Evolutionary conservation across 352 stramenopile species (phyloP), one percentile per base, ranked within the genome.

Genomic region (Pseudoperonospora humuli): DNA sequence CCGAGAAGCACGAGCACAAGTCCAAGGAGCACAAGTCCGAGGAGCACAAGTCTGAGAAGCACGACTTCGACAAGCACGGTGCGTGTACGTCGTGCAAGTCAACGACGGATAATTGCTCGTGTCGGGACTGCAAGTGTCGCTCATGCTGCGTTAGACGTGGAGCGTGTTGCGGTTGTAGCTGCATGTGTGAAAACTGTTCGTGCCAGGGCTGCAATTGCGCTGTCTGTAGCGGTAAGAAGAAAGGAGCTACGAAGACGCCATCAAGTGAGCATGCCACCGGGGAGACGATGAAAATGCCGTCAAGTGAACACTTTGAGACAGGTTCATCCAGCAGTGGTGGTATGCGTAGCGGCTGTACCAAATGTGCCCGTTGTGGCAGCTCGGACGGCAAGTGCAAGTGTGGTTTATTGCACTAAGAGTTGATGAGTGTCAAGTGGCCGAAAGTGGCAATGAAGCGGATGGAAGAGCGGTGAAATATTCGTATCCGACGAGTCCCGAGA

Each of bases 51-150:
- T 21, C 39, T 18, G 38, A 45, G 33, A 48, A 62, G 29, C 33
- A 41, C 2, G 31, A 53, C 9, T 58, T 39, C 14, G 33, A n/a
- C 31, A 50, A 60, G 33, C 20, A 47, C 9, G 45, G 33, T 3
- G 9, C 32, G n/a, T 65, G 51, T 24, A 51, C 44, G 14, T 51
- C 42, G 15, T 76, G 66, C 34, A 45, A 52, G 34, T 53, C 45
- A 18, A 41, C 54, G 17, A 18, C 45, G 2, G 38, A 25, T 1
- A 54, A 68, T 2, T 68, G 59, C 14, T 43, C 38, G 13, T 68
- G 59, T n/a, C 28, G 41, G 13, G 41, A 52, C 19, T 69, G 60
- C 11, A 55, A 62, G 29, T 65, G 54, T 21, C 38, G 31, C 13
- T 37, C 46, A 1, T 65, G 55, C 37, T 38, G 32, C 28, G 29